A percentile compares a stretch with the other conserved stretches of the same genome.
These are phyloP conservation scores for Alternaria arbusti DNA, from an alignment of 2,329 filamentous ascomycete genomes.

Conservation along the genomic window DNA sequence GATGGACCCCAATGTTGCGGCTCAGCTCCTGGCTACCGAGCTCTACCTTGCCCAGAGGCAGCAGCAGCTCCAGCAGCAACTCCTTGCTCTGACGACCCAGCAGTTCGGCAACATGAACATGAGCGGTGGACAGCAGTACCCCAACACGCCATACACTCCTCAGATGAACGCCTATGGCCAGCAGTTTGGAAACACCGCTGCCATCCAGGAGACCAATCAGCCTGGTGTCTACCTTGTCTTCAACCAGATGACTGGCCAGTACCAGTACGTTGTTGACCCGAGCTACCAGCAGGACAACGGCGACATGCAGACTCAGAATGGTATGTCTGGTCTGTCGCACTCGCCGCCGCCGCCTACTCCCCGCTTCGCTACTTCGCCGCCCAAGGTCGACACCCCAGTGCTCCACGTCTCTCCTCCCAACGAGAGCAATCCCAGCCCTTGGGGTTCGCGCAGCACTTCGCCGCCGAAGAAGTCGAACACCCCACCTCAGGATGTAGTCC, in stretches of 20 bases:
- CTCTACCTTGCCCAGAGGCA: conserved; percentile 93
- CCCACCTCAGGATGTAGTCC: conserved; percentile 71
- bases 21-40: conserved; percentile 89
- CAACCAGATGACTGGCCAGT: conserved; percentile 85
- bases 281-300: conserved; percentile 56
- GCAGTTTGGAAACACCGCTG: conserved; percentile 70
- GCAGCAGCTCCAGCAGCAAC: conserved; percentile 91
- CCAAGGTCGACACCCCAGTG: conserved; percentile 56
- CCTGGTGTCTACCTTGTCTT: conserved; percentile 82
- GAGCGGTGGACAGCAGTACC: conserved; percentile 59
- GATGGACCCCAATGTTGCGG: conserved; percentile 86
- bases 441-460: conserved; percentile 67
- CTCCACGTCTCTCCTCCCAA: conserved; percentile 85
- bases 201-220: conserved; percentile 70
- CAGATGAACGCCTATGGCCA: conserved; percentile 67
- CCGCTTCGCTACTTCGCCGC: conserved; percentile 45
- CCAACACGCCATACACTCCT: conserved; percentile 60
- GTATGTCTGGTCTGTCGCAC: conserved; percentile 48
- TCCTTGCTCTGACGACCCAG: conserved; percentile 75
- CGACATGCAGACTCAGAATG: conserved; percentile 23
- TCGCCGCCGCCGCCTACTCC: conserved; percentile 58
- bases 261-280: conserved; percentile 79
- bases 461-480: conserved; percentile 69
- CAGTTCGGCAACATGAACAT: conserved; percentile 67
- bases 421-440: conserved; percentile 59